phyloP scores from a whole-genome alignment of 2,329 filamentous ascomycete species.

The Xylaria hypoxylon region DNA sequence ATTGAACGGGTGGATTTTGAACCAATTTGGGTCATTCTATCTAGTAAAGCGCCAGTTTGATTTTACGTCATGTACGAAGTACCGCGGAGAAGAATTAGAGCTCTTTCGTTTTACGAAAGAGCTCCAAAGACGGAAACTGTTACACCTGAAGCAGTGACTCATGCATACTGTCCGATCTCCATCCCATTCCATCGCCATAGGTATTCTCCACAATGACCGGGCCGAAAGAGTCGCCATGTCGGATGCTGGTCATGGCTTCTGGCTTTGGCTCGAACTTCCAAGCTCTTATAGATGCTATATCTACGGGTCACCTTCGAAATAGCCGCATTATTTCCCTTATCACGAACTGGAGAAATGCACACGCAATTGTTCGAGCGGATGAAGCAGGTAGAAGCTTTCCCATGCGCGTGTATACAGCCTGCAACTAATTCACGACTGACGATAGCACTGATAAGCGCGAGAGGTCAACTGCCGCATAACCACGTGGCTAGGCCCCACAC shows the following conservation, averaged over 20 bases:
- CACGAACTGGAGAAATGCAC: conserved; percentile 4
- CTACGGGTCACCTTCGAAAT: conserved; percentile 30
- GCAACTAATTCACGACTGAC: conserved; percentile 4
- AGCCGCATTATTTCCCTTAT: conserved; percentile 10
- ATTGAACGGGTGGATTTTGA: too few species aligned
- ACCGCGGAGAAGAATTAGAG: conserved; percentile 8
- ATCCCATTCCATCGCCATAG: conserved; percentile 1
- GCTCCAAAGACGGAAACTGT: conserved; percentile 17
- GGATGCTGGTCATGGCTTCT: conserved; percentile 63
- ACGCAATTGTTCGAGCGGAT: conserved; percentile 2
- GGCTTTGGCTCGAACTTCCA: conserved; percentile 75
- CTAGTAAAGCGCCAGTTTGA: too few species aligned
- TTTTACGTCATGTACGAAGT: neutral
- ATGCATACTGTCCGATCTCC: conserved; percentile 21
- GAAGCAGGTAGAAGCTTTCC: conserved; percentile 4
- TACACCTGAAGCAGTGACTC: conserved; percentile 20
- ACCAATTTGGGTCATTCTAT: too few species aligned
- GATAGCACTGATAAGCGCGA: too few species aligned
- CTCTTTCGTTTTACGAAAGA: neutral
- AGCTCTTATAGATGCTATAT: conserved; percentile 58
- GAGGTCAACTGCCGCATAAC: too few species aligned
- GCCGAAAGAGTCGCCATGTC: conserved; percentile 32
- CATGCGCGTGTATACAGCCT: conserved; percentile 2
- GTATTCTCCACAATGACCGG: conserved; percentile 30
- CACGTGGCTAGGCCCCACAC: too few species aligned